phyloP scores from a whole-genome alignment of 2,329 filamentous ascomycete genomes.

The Chalara sp. region DNA sequence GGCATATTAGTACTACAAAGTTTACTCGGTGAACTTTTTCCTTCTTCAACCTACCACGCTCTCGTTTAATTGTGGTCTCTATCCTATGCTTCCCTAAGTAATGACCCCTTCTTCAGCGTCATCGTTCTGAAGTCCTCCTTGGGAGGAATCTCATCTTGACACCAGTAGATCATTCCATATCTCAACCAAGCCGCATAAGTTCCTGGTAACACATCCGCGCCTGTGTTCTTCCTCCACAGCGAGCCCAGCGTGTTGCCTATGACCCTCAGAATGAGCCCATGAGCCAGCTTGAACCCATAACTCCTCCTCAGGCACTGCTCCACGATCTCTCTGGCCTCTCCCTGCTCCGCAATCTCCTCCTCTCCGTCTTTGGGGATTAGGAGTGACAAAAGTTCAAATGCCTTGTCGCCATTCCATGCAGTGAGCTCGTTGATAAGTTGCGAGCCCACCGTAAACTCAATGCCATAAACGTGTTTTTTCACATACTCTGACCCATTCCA shows the following conservation, averaged over 20 bases:
- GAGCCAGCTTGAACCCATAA: conserved; percentile 49
- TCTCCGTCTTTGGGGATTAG: conserved; percentile 31
- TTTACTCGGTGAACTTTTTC: too few species aligned
- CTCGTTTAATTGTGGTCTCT: too few species aligned
- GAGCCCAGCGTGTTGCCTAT: conserved; percentile 44
- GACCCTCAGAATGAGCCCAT: conserved; percentile 45
- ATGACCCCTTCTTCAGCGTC: conserved; percentile 34
- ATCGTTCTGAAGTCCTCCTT: conserved; percentile 28
- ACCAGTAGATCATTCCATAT: conserved; percentile 41
- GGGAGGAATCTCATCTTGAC: conserved; percentile 34
- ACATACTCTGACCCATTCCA: conserved; percentile 50
- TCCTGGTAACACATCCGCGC: conserved; percentile 39
- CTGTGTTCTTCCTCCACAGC: conserved; percentile 43
- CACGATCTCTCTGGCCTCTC: conserved; percentile 41
- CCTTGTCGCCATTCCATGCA: conserved; percentile 40
- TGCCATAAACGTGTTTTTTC: conserved; percentile 39
- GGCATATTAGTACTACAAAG: too few species aligned
- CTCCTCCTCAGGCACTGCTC: conserved; percentile 41
- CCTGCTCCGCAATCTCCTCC: conserved; percentile 38
- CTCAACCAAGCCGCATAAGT: conserved; percentile 51
- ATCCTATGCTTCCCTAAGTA: conserved; percentile 21
- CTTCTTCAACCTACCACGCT: too few species aligned
- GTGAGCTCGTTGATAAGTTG: conserved; percentile 48
- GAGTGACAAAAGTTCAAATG: conserved; percentile 44
- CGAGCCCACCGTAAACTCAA: conserved; percentile 42